A percentile compares a stretch with the other conserved stretches of the same genome.
These are phyloP conservation scores for Xylariaceae sp. DNA, from an alignment of 2,329 filamentous ascomycete genomes.

Conservation along the genomic window DNA sequence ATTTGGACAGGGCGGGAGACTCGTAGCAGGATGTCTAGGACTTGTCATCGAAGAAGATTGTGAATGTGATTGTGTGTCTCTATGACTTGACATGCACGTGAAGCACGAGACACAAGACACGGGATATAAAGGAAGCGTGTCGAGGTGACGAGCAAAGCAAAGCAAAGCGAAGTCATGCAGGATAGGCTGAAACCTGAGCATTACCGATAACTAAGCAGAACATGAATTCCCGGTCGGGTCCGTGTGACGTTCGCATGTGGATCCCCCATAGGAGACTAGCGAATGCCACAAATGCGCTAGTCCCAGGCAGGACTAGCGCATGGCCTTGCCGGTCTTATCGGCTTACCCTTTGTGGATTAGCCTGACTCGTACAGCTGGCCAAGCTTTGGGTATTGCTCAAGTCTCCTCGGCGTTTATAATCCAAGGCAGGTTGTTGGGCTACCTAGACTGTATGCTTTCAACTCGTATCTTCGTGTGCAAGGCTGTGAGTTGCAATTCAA, in stretches of 20 bases:
- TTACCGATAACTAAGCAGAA: too few relatives aligned
- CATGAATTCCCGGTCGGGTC: conserved; percentile 1
- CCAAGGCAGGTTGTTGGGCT: not conserved
- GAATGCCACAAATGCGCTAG: not conserved
- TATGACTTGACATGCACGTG: conserved; percentile 1
- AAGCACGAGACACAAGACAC: conserved; percentile 1
- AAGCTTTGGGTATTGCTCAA: too few relatives aligned
- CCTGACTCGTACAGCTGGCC: too few relatives aligned
- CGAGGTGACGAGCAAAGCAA: not conserved
- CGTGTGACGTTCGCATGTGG: conserved; percentile 25
- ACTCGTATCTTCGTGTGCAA: too few relatives aligned
- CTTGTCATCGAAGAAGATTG: not conserved
- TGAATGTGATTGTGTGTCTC: not conserved
- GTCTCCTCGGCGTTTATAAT: too few relatives aligned
- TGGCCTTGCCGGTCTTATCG: conserved; percentile 25
- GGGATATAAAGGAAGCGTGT: not conserved
- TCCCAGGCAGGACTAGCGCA: not conserved
- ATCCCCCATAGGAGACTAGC: conserved; percentile 9
- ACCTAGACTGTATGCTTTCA: not conserved
- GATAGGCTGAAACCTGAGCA: too few relatives aligned
- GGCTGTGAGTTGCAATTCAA: not conserved
- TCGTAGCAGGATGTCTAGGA: not conserved
- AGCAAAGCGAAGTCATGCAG: too few relatives aligned
- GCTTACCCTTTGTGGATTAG: not conserved
- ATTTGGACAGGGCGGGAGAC: conserved; percentile 13